phyloP scores from a whole-genome alignment of 1,284 basidiomycete genomes.

The Wolfiporia cocos region DNA sequence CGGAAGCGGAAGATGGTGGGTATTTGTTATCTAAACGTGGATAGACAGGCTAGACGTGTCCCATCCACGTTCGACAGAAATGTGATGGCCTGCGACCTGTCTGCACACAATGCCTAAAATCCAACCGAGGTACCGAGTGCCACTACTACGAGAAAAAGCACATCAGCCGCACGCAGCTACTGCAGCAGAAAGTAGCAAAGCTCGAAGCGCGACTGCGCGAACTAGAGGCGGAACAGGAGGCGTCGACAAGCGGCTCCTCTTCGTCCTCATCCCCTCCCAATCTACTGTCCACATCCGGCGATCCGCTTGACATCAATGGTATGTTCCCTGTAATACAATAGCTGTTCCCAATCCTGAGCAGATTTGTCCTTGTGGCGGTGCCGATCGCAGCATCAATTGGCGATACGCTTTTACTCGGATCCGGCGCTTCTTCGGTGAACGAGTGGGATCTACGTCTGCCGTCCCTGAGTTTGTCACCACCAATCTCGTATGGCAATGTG shows the following conservation, averaged over 20 bases:
- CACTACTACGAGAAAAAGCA: conserved; percentile 56
- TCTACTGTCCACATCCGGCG: background rate
- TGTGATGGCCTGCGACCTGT: conserved; percentile 53
- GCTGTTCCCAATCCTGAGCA: background rate
- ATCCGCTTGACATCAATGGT: no score
- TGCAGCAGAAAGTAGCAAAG: conserved; percentile 49
- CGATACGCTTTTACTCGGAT: no score
- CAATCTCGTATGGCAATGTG: no score
- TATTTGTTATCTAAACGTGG: conserved; percentile 2
- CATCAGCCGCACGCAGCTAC: conserved; percentile 53
- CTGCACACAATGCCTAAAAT: conserved; percentile 51
- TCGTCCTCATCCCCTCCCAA: conserved; percentile 3
- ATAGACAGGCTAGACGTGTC: conserved; percentile 6
- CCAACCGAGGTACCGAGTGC: conserved; percentile 45
- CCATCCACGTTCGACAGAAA: conserved; percentile 33
- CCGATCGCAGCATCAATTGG: no score
- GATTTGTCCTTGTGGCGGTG: no score
- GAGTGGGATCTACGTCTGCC: background rate
- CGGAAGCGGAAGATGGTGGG: conserved; percentile 57
- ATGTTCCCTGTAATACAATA: background rate
- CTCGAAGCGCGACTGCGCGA: conserved; percentile 50
- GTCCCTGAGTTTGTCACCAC: background rate
- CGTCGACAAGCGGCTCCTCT: conserved; percentile 13
- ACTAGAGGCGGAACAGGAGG: conserved; percentile 34
- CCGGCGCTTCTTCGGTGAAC: no score